phyloP scores from a whole-genome alignment of 2,329 filamentous ascomycete genomes.

The Penicillium brasilianum region DNA sequence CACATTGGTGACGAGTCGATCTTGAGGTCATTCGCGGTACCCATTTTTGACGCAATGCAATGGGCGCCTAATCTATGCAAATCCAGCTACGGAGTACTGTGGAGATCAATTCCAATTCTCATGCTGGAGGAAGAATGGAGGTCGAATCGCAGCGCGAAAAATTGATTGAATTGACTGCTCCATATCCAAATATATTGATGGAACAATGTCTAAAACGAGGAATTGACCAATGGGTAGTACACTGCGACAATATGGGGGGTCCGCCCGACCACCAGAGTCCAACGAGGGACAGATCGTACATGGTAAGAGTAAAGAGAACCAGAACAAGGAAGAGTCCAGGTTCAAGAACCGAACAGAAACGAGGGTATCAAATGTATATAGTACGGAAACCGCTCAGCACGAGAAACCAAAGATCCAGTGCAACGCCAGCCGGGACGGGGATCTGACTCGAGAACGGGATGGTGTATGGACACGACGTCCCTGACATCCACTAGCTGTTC shows the following conservation, averaged over 20 bases:
- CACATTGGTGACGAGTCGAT: no score
- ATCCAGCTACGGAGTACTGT: not conserved
- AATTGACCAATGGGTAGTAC: not conserved
- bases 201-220: constrained; percentile 1
- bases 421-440: not conserved
- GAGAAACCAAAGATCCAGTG: constrained; percentile 6
- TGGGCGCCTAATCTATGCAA: not conserved
- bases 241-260: not conserved
- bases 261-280: not conserved
- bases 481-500: not conserved
- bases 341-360: constrained; percentile 4
- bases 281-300: constrained; percentile 12
- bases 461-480: not conserved
- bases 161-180: not conserved
- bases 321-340: not conserved
- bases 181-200: not conserved
- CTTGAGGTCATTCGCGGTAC: not conserved
- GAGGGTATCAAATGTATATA: constrained; percentile 23
- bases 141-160: not conserved
- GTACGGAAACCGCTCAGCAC: constrained; percentile 10
- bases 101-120: not conserved
- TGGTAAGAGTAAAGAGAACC: not conserved
- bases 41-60: not conserved
- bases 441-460: not conserved
- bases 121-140: not conserved